Base-by-base conservation (phyloP, 192 early-diverging fungal genomes). In the Radiomyces spectabilis region DNA sequence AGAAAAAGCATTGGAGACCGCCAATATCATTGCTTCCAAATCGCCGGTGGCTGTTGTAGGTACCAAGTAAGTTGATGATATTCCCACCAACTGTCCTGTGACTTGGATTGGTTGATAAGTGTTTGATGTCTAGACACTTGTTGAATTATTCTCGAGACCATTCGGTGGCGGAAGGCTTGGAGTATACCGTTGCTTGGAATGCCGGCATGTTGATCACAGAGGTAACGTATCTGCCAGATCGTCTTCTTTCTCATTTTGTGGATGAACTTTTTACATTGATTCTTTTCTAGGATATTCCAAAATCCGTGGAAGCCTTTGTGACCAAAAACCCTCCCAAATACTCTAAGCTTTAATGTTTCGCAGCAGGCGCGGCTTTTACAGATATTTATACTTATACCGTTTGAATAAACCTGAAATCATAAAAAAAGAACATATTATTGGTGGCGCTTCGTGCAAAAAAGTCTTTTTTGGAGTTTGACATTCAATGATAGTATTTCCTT, bases 81-180 rank as follows among this genome's bases (percentile, higher is more conserved):
- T 1, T 16, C 26, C 18, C 18, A 22, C 15, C 13, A 7, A 31
- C 34, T 22, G 6, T 57, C 5, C 59, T 37, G 9, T 52, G 7
- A 12, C 24, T 16, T 34, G 4, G 5, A 40, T 16, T 24, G 2
- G 30, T 41, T 33, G n/a, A n/a, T n/a, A n/a, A n/a, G n/a, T n/a
- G n/a, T 38, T 18, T 35, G 43, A 1, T 53, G 5, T 30, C 4
- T 55, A 82, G 81, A 53, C 83, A 88, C 33, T 43, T 90, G 35
- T 79, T 98, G 41, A 94, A 91, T 62, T 90, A 87, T 68, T 88
- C 91, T 31, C 87, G 93, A 50, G 93, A 99, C 67, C 96, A 99
- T 60, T 77, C 84, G 6, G 87, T 94, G 0, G 75, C 78, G 32
- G 93, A 99, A 64, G 89, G 91, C 26, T 75, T 99, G 27, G 73